Conservation (phyloP, 2,329 filamentous ascomycete species). For the Beauveria pseudobassiana region DNA sequence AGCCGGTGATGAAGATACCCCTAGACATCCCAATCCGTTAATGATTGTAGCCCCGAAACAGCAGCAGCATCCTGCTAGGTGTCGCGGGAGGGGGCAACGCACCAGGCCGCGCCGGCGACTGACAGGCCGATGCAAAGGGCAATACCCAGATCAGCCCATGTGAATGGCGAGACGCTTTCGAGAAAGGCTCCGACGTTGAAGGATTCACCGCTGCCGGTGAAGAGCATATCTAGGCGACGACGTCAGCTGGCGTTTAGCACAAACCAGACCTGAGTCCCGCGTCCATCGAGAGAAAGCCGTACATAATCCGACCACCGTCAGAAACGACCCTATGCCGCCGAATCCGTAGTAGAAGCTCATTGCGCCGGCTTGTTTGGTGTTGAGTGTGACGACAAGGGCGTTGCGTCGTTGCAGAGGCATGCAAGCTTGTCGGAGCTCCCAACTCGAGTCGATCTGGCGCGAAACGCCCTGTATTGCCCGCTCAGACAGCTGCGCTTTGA, state of each 20-base stretch:
- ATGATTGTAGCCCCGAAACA: constrained; percentile 2
- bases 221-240: constrained; percentile 76
- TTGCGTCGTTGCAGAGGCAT: constrained; percentile 14
- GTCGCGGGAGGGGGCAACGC: neutral
- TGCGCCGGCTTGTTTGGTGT: constrained; percentile 22
- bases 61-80: constrained; percentile 25
- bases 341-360: constrained; percentile 71
- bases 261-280: neutral
- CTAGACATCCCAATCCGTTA: constrained; percentile 38
- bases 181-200: constrained; percentile 98
- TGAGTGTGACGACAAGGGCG: constrained; percentile 17
- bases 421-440: constrained; percentile 16
- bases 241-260: constrained; percentile 7
- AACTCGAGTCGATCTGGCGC: constrained; percentile 15
- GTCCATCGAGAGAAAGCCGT: constrained; percentile 32
- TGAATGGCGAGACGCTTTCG: constrained; percentile 87
- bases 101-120: constrained; percentile 97
- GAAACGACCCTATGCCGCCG: constrained; percentile 59
- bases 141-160: constrained; percentile 87
- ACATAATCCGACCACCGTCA: constrained; percentile 74
- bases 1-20: constrained; percentile 98
- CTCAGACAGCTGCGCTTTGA: neutral
- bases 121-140: constrained; percentile 92
- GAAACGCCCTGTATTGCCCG: constrained; percentile 12
- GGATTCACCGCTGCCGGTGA: constrained; percentile 88